Conservation (phyloP, 2,329 filamentous ascomycete genomes). For the Trichoderma sp. region DNA sequence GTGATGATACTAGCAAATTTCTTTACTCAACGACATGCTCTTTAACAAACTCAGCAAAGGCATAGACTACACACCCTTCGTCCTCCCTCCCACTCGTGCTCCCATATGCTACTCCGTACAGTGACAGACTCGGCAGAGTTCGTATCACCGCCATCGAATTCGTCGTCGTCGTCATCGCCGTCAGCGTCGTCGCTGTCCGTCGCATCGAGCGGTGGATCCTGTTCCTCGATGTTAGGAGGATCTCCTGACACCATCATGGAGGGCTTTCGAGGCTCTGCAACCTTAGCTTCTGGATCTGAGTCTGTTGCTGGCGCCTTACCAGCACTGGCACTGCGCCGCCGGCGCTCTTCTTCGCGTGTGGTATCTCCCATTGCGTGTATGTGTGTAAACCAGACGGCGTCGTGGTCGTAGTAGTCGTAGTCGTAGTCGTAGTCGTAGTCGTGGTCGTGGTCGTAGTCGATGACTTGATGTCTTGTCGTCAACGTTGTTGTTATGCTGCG, state of each 20-base stretch:
- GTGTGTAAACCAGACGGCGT: not conserved
- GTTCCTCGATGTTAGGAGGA: constrained; percentile 10
- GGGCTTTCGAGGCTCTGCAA: constrained; percentile 6
- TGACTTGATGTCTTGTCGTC: not conserved
- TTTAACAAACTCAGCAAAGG: not conserved
- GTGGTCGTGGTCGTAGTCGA: not conserved
- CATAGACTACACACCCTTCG: constrained; percentile 14
- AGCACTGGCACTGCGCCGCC: not conserved
- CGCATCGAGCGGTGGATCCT: constrained; percentile 17
- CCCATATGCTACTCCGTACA: constrained; percentile 17
- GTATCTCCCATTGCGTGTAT: constrained; percentile 5
- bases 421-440: not conserved
- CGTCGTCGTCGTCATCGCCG: constrained; percentile 6
- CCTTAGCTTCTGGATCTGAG: constrained; percentile 2
- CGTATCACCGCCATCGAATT: constrained; percentile 1
- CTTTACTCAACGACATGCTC: not conserved
- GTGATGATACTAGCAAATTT: constrained; percentile 30
- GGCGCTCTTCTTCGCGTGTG: not conserved
- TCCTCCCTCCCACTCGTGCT: constrained; percentile 20
- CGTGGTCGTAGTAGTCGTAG: not conserved
- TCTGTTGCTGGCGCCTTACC: constrained; percentile 1
- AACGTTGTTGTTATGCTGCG: not conserved
- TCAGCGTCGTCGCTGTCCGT: constrained; percentile 9
- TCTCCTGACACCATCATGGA: not conserved
- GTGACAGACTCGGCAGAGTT: constrained; percentile 6